Percentiles rank a stretch among this genome's conserved stretches.
These are phyloP conservation scores for Akanthomyces uredinophilus DNA, from an alignment of 2,329 filamentous ascomycete species.

Conservation along the genomic window DNA sequence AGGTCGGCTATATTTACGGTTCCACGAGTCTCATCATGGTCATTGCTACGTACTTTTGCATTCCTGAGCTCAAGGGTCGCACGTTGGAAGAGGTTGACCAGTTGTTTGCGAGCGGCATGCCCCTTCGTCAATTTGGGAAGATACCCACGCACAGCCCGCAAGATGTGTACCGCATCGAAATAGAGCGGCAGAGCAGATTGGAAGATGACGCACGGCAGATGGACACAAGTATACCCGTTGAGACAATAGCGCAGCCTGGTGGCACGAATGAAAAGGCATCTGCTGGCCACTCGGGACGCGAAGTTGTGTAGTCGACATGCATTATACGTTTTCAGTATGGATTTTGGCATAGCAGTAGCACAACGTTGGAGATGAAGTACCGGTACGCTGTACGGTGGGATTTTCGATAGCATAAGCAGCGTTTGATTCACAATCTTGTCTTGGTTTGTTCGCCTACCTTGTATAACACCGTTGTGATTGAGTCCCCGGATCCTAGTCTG, in stretches of 20 bases:
- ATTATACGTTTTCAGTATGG: neutral
- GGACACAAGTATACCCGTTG: neutral
- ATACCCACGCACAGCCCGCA: constrained; percentile 7
- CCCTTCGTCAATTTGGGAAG: constrained; percentile 18
- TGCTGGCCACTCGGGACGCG: neutral
- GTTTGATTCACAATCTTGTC: neutral
- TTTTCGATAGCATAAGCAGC: constrained; percentile 4
- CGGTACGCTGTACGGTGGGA: neutral
- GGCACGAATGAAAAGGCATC: constrained; percentile 5
- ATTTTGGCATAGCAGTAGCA: neutral
- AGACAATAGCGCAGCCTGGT: neutral
- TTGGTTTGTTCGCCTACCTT: neutral
- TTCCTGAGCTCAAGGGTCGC: constrained; percentile 40
- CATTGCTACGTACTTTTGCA: constrained; percentile 36
- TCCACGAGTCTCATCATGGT: constrained; percentile 32
- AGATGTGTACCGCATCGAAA: neutral
- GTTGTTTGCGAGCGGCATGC: constrained; percentile 18
- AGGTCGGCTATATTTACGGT: constrained; percentile 37
- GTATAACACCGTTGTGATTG: neutral
- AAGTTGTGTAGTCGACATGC: neutral
- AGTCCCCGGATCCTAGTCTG: neutral
- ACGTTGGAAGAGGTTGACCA: constrained; percentile 23
- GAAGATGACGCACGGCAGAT: constrained; percentile 4
- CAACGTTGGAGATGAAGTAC: neutral
- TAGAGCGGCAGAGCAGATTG: neutral